Conservation (phyloP, 441 rosid genomes). For the Omphalea diandra region DNA sequence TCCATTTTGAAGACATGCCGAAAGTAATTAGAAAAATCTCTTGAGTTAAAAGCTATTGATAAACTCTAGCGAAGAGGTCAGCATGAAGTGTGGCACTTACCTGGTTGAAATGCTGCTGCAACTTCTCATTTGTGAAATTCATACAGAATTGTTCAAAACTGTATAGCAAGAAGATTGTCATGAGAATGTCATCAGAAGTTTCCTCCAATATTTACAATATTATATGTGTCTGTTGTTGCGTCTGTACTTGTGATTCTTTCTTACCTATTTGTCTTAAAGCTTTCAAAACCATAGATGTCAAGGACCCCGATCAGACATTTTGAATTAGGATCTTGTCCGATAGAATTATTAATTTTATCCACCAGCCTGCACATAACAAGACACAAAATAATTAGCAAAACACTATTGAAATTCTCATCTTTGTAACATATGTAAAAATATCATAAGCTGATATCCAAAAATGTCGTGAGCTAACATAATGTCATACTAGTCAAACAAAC, state of each 20-base stretch:
- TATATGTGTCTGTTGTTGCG: not conserved
- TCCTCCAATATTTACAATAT: constrained; percentile 2
- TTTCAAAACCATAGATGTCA: constrained; percentile 94
- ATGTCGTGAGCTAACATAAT: no score
- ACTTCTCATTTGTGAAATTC: constrained; percentile 96
- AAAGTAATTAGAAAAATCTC: constrained; percentile 24
- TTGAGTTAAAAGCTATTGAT: constrained; percentile 15
- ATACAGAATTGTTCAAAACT: constrained; percentile 99
- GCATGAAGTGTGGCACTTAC: constrained; percentile 34
- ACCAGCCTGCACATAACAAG: constrained; percentile 61
- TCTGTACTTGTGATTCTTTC: constrained; percentile 1
- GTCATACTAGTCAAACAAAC: constrained; percentile 75
- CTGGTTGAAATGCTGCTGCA: constrained; percentile 99
- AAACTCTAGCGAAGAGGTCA: constrained; percentile 13
- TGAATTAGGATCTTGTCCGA: constrained; percentile 79
- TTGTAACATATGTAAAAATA: not conserved
- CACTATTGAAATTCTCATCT: not conserved
- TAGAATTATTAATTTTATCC: constrained; percentile 66
- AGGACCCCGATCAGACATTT: constrained; percentile 79
- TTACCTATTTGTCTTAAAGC: constrained; percentile 92
- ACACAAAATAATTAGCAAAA: constrained; percentile 18
- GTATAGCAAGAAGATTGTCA: constrained; percentile 29
- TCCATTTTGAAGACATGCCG: constrained; percentile 99
- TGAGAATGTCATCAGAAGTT: constrained; percentile 3
- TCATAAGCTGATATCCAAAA: not conserved